Evolutionary conservation across 78 protist genomes (phyloP).

Genomic region (Mantamonas sphyraenae): DNA sequence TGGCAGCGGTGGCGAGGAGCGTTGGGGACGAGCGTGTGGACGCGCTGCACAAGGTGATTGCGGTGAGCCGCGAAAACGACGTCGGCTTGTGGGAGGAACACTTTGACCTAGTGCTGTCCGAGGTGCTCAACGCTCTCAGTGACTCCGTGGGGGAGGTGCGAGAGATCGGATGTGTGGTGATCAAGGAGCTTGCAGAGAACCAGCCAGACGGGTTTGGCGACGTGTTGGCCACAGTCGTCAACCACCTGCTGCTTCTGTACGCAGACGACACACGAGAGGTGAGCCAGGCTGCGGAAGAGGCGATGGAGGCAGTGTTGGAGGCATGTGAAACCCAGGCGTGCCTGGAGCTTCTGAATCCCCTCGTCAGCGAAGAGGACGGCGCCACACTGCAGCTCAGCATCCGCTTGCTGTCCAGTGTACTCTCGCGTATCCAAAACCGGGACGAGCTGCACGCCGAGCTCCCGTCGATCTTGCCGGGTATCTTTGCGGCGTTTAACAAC

Average conservation of each 20-base stretch:
- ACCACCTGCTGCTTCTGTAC: conserved; percentile 6
- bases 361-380: not conserved
- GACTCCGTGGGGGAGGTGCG: not conserved
- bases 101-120: conserved; percentile 3
- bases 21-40: not conserved
- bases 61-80: not conserved
- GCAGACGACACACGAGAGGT: not conserved
- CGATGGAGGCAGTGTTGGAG: not conserved
- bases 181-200: not conserved
- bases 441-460: not conserved
- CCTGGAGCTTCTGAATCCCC: not conserved
- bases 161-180: not conserved
- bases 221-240: no score
- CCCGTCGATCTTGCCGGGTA: conserved; percentile 6
- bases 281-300: not conserved
- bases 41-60: not conserved
- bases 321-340: not conserved
- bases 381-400: not conserved
- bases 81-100: not conserved
- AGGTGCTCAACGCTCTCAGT: not conserved
- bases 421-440: not conserved
- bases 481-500: conserved; percentile 6
- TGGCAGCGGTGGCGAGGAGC: not conserved
- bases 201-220: not conserved
- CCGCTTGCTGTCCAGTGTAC: not conserved